phyloP scores from a whole-genome alignment of 2,329 filamentous ascomycete species.

The Diaporthe aspalathi region DNA sequence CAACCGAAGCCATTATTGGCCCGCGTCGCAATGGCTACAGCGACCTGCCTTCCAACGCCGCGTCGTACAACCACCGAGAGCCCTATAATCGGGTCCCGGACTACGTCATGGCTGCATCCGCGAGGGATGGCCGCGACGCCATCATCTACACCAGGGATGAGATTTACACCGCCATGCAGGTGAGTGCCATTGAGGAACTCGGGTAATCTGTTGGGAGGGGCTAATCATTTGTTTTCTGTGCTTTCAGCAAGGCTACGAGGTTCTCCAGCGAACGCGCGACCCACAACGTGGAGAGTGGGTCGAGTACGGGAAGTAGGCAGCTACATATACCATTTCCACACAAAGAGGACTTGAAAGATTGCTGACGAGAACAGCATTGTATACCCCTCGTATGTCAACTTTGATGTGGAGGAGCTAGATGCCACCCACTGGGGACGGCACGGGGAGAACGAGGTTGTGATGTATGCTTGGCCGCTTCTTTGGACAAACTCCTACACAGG shows the following conservation, averaged over 20 bases:
- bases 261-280: background rate
- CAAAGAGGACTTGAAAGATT: fast-evolving
- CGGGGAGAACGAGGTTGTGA: fast-evolving
- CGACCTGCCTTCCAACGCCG: background rate
- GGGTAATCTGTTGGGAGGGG: fast-evolving
- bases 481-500: background rate
- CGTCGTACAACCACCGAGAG: background rate
- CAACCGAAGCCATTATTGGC: background rate
- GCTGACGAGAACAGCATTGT: background rate
- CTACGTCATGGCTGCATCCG: background rate
- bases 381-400: background rate
- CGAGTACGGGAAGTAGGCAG: background rate
- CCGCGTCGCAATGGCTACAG: background rate
- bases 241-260: conserved; percentile 3
- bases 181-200: background rate
- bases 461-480: background rate
- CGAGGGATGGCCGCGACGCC: background rate
- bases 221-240: background rate
- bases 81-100: background rate
- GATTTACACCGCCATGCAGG: background rate
- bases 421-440: background rate
- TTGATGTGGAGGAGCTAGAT: background rate
- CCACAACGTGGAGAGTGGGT: too few relatives aligned
- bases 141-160: background rate
- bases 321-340: background rate